Evolutionary conservation across 371 early-diverging fungal genomes (phyloP).

Genomic region (Apophysomyces trapeziformis): DNA sequence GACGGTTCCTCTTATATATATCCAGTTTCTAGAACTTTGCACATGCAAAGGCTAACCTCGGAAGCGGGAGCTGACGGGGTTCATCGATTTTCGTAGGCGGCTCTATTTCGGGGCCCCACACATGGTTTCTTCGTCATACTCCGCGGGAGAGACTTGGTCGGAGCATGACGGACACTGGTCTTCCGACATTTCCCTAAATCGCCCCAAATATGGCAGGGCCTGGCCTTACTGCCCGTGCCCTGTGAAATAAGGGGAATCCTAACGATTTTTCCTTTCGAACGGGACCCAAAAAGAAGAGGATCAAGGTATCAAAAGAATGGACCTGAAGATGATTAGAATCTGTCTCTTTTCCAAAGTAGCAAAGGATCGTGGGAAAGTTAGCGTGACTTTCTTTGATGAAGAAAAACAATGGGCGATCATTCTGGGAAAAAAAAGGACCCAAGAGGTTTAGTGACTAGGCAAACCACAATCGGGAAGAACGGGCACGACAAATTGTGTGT

Average conservation of each 20-base stretch:
- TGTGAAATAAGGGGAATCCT: conserved; percentile 2
- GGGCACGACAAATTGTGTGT: no score
- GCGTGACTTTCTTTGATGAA: neutral
- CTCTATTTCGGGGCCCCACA: conserved; percentile 12
- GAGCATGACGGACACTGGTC: conserved; percentile 7
- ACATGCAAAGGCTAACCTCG: conserved; percentile 11
- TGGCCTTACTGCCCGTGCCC: conserved; percentile 8
- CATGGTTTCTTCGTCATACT: conserved; percentile 8
- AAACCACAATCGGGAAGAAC: no score
- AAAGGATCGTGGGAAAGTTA: conserved; percentile 1
- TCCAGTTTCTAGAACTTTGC: neutral
- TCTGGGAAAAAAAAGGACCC: neutral
- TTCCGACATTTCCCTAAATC: conserved; percentile 12
- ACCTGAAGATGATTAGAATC: neutral
- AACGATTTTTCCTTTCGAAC: neutral
- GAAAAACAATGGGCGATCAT: conserved; percentile 11
- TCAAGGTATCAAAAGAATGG: neutral
- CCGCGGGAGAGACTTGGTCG: conserved; percentile 6
- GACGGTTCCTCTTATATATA: neutral
- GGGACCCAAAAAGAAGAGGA: neutral
- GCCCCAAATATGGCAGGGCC: conserved; percentile 4
- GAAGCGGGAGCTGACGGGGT: conserved; percentile 12
- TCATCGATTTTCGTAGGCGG: conserved; percentile 8
- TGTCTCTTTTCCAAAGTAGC: neutral
- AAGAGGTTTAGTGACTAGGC: no score